Percentiles rank a stretch among this genome's conserved stretches.
Evolutionary conservation across 306 rosid genomes (phyloP).

Genomic region (Gleditsia sinensis): DNA sequence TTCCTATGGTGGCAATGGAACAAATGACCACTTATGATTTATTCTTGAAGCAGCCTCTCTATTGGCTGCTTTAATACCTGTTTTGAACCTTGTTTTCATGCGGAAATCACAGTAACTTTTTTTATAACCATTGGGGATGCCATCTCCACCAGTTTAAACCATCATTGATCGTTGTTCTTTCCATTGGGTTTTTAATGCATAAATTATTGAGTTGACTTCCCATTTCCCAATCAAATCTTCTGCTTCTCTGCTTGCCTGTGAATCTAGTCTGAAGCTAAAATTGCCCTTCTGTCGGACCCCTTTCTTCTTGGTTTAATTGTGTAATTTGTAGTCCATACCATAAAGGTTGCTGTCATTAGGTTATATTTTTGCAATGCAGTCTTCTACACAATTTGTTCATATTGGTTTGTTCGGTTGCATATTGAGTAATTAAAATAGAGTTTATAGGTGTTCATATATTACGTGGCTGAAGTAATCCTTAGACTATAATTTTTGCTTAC

Average conservation of each 20-base stretch:
- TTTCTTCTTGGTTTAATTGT: conserved; percentile 12
- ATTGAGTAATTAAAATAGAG: not conserved
- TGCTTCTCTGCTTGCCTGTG: not conserved
- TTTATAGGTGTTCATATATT: not conserved
- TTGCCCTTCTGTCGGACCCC: not conserved
- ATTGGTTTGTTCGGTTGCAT: too few relatives aligned
- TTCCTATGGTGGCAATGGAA: not conserved
- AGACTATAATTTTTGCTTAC: too few relatives aligned
- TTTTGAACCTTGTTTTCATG: not conserved
- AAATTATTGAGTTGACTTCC: conserved; percentile 11
- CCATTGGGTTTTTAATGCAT: conserved; percentile 5
- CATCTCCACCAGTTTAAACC: too few relatives aligned
- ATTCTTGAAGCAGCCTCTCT: conserved; percentile 5
- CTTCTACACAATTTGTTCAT: too few relatives aligned
- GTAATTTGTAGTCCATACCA: not conserved
- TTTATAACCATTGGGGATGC: too few relatives aligned
- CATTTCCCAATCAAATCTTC: not conserved
- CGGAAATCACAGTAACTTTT: too few relatives aligned
- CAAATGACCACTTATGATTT: too few relatives aligned
- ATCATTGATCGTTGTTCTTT: not conserved
- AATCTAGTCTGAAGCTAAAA: not conserved
- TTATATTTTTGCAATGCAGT: not conserved
- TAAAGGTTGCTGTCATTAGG: not conserved
- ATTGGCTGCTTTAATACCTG: not conserved
- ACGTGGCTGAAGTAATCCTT: not conserved